Evolutionary conservation across 495 filamentous ascomycete species (phyloP), one percentile per base, ranked within the genome.

Genomic region (Hapsidospora chrysogenum): DNA sequence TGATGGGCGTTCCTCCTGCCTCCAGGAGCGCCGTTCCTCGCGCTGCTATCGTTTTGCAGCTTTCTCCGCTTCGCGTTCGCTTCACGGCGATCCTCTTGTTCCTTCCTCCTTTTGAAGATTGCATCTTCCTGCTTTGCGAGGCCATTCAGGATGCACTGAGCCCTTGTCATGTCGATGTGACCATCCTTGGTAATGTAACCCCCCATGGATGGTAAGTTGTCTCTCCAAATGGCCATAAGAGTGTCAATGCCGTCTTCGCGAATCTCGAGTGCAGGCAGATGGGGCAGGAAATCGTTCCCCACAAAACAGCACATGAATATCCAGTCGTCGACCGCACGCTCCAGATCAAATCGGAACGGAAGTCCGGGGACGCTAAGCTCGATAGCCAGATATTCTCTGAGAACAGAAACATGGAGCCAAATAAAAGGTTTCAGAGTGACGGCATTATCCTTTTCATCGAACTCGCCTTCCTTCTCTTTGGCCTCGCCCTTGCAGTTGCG

Each of bases 231-330:
- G 5, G 82, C 76, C 35, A 85, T 92, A 30, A 99, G 64, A 1
- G 85, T 92, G 49, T 99, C 86, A 52, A 99, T 96, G 18, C 87
- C 92, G 52, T 93, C 79, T 47, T 99, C 89, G 42, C 87, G 73
- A 52, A 99, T 96, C 54, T 96, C 89, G 38, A 99, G 66, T 51
- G 85, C 92, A 16, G 89, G 89, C 38, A 99, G 60, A 64, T 99
- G 89, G 30, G 89, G 89, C 44, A 99, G 63, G 60, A 99, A 99
- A 63, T 99, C 92, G 53, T 99, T 99, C 44, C 89, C 89, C 39
- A 99, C 89, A 52, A 99, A 99, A 59, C 92, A 99, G 63, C 89
- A 99, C 87, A 99, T 94, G 56, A 99, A 99, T 11, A 99, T 84
- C 89, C 92, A 96, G 55, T 99, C 89, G 61, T 99, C 89, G 36